Conservation (phyloP, 2,329 filamentous ascomycete genomes). For the Lasiodiplodia theobromae region DNA sequence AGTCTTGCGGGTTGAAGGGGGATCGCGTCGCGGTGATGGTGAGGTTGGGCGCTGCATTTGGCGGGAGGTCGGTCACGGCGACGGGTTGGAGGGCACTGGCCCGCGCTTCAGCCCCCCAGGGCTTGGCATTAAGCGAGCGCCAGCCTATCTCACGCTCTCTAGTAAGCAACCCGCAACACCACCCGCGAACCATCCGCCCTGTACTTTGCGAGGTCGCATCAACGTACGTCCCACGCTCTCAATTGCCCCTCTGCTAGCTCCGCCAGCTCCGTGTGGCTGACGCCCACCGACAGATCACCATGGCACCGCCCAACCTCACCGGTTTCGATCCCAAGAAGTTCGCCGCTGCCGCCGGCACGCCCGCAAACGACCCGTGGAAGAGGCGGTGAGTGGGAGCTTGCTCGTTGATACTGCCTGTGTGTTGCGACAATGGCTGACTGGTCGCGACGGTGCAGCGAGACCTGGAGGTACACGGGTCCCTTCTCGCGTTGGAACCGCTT, state of each 20-base stretch:
- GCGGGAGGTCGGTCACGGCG: conserved; percentile 21
- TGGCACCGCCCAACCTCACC: conserved; percentile 76
- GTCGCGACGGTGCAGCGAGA: conserved; percentile 68
- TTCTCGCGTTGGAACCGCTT: conserved; percentile 92
- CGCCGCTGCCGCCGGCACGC: conserved; percentile 71
- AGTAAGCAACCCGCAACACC: conserved; percentile 19
- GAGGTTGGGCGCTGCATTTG: conserved; percentile 15
- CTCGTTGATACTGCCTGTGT: conserved; percentile 8
- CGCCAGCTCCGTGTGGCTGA: conserved; percentile 3
- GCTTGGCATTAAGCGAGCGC: background rate
- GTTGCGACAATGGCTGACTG: conserved; percentile 14
- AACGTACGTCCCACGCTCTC: conserved; percentile 5
- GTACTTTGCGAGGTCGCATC: conserved; percentile 17
- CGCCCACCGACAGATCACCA: conserved; percentile 42
- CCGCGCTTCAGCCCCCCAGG: conserved; percentile 2
- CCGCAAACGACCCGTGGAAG: conserved; percentile 68
- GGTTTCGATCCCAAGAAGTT: conserved; percentile 90
- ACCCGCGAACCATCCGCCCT: conserved; percentile 17
- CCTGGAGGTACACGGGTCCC: conserved; percentile 90
- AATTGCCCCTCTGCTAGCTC: background rate
- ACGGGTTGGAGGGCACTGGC: conserved; percentile 2
- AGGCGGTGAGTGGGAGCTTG: conserved; percentile 58
- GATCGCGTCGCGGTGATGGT: conserved; percentile 14
- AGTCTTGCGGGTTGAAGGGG: background rate
- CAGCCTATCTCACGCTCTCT: conserved; percentile 5